A percentile compares a stretch with the other conserved stretches of the same genome.
Conservation (phyloP, 257 asterid genomes). For the Solanum pimpinellifolium region DNA sequence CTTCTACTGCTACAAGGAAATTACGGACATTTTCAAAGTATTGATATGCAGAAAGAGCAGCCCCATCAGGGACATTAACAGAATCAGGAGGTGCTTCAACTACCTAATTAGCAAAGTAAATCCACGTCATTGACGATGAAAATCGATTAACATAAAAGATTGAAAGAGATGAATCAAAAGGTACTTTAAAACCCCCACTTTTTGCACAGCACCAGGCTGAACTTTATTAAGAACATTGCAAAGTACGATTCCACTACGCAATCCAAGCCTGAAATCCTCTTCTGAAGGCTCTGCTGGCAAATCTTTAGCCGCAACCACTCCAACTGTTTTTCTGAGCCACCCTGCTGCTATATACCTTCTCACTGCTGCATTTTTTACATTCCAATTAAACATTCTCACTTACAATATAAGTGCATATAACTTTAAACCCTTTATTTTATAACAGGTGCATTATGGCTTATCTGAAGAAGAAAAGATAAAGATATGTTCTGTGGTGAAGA, state of each 20-base stretch:
- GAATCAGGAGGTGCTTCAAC: conserved; percentile 60
- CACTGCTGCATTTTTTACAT: conserved; percentile 44
- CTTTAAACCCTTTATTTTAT: background rate
- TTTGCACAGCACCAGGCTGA: conserved; percentile 63
- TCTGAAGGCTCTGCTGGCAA: conserved; percentile 94
- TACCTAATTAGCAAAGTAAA: conserved; percentile 32
- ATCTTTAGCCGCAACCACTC: conserved; percentile 83
- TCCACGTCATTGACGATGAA: background rate
- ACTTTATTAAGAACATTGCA: conserved; percentile 85
- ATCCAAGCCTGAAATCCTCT: conserved; percentile 74
- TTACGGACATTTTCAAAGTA: conserved; percentile 82
- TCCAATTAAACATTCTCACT: background rate
- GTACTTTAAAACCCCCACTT: conserved; percentile 35
- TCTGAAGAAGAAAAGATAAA: conserved; percentile 35
- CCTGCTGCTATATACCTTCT: conserved; percentile 81
- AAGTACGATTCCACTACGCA: conserved; percentile 81
- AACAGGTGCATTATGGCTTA: conserved; percentile 26
- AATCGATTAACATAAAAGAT: background rate
- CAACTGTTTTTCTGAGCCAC: conserved; percentile 83
- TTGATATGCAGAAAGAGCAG: conserved; percentile 72
- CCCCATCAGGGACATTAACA: conserved; percentile 60
- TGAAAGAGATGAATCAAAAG: background rate
- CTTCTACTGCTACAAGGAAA: conserved; percentile 61
- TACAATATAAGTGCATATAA: background rate
- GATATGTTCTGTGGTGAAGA: conserved; percentile 13